Conservation (phyloP, 179 eudicot species). For the Spinacia oleracea region DNA sequence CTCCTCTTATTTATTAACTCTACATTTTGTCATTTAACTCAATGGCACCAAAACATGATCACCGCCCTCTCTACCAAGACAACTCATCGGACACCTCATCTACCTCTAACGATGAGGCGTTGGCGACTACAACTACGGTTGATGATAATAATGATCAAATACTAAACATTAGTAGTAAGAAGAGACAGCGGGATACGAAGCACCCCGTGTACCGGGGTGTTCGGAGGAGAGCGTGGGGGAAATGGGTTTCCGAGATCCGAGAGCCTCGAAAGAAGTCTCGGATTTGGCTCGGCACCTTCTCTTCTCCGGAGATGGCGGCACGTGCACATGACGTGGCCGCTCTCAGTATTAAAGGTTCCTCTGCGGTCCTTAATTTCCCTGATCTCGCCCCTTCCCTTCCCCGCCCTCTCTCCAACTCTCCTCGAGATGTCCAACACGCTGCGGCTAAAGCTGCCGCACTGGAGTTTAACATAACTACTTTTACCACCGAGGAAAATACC, state of each 20-base stretch:
- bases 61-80: not conserved
- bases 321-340: slow-evolving; percentile 91
- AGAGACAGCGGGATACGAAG: slow-evolving; percentile 32
- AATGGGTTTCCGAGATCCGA: slow-evolving; percentile 85
- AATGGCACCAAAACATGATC: slow-evolving; percentile 14
- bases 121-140: no score
- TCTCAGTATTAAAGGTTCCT: slow-evolving; percentile 50
- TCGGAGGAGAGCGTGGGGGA: slow-evolving; percentile 76
- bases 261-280: slow-evolving; percentile 76
- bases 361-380: slow-evolving; percentile 75
- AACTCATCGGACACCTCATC: slow-evolving; percentile 15
- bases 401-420: slow-evolving; percentile 54
- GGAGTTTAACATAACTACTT: slow-evolving; percentile 24
- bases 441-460: slow-evolving; percentile 64
- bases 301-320: slow-evolving; percentile 79
- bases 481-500: not conserved
- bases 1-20: not conserved
- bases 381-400: slow-evolving; percentile 47
- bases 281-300: slow-evolving; percentile 81
- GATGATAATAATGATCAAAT: not conserved
- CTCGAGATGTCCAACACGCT: slow-evolving; percentile 67
- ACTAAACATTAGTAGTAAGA: not conserved
- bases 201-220: slow-evolving; percentile 69
- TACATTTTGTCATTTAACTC: not conserved
- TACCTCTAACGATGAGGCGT: not conserved